phyloP scores from a whole-genome alignment of 2,329 filamentous ascomycete genomes.

The Tricladium varicosporioides region DNA sequence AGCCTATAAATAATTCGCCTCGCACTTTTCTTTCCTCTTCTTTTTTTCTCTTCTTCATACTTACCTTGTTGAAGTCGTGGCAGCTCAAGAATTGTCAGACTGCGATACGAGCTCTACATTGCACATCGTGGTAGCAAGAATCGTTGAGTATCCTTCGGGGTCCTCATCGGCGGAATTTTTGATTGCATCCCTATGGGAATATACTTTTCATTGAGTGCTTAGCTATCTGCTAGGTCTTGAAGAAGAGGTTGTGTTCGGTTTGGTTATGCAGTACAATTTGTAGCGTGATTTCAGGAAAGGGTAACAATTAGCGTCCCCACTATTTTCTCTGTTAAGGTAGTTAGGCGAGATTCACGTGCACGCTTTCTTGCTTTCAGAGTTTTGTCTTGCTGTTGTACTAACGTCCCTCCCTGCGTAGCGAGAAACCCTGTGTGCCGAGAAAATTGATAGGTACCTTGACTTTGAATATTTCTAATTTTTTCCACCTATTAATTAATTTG shows the following conservation, averaged over 20 bases:
- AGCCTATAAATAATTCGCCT: background rate
- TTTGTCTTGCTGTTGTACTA: too few species aligned
- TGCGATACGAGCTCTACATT: slow-evolving; percentile 47
- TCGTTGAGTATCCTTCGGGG: slow-evolving; percentile 38
- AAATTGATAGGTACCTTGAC: too few species aligned
- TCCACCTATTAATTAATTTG: too few species aligned
- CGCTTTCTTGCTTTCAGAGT: too few species aligned
- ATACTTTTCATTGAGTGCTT: slow-evolving; percentile 41
- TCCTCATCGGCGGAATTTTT: slow-evolving; percentile 48
- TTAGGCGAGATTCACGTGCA: too few species aligned
- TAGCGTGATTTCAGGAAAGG: too few species aligned
- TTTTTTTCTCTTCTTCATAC: slow-evolving; percentile 31
- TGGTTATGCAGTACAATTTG: too few species aligned
- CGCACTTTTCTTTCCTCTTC: background rate
- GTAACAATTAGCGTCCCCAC: too few species aligned
- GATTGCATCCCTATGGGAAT: slow-evolving; percentile 35
- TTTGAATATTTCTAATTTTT: too few species aligned
- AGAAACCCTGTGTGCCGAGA: too few species aligned
- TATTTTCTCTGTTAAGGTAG: too few species aligned
- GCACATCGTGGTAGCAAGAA: slow-evolving; percentile 48
- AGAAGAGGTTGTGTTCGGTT: slow-evolving; percentile 1
- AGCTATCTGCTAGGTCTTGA: slow-evolving; percentile 35
- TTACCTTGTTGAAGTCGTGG: slow-evolving; percentile 42
- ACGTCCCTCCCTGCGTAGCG: too few species aligned
- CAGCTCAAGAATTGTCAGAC: slow-evolving; percentile 33